Evolutionary conservation across 139 green algal genomes (phyloP).

Genomic region (Spirogloea muscicola): DNA sequence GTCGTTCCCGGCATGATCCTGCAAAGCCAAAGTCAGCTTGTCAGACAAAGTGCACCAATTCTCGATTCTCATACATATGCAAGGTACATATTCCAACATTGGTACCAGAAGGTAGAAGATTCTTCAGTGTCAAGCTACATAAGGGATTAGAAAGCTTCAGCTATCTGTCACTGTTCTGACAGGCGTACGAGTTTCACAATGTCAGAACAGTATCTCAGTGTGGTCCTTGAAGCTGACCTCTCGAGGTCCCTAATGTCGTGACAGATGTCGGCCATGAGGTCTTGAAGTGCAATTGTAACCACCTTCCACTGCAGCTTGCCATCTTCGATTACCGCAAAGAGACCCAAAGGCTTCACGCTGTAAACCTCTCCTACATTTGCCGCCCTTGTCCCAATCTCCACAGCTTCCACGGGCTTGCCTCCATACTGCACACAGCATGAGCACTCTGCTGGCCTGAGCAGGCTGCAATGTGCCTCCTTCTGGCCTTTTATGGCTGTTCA

Average conservation of each 20-base stretch:
- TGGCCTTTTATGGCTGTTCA: too few relatives aligned
- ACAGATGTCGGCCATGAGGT: neutral
- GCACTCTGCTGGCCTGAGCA: neutral
- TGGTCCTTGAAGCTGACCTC: too few relatives aligned
- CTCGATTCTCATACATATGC: too few relatives aligned
- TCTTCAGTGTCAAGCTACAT: too few relatives aligned
- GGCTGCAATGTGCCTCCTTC: conserved; percentile 1
- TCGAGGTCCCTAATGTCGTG: conserved; percentile 24
- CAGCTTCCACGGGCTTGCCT: conserved; percentile 9
- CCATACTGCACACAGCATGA: conserved; percentile 1
- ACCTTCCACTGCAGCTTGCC: conserved; percentile 22
- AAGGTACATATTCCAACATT: too few relatives aligned
- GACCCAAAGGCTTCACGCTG: conserved; percentile 13
- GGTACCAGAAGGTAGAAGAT: too few relatives aligned
- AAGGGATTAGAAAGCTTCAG: too few relatives aligned
- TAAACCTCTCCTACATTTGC: conserved; percentile 19
- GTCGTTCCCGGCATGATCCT: neutral
- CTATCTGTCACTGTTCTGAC: too few relatives aligned
- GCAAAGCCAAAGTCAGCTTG: too few relatives aligned
- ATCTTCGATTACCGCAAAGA: conserved; percentile 16
- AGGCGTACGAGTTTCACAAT: too few relatives aligned
- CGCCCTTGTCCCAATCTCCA: conserved; percentile 18
- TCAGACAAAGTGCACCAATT: too few relatives aligned
- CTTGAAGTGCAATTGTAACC: conserved; percentile 1
- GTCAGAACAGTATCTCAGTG: too few relatives aligned